Evolutionary conservation across 1,284 basidiomycete species (phyloP), one percentile per base, ranked within the genome.

Genomic region (Melampsora larici-populina): DNA sequence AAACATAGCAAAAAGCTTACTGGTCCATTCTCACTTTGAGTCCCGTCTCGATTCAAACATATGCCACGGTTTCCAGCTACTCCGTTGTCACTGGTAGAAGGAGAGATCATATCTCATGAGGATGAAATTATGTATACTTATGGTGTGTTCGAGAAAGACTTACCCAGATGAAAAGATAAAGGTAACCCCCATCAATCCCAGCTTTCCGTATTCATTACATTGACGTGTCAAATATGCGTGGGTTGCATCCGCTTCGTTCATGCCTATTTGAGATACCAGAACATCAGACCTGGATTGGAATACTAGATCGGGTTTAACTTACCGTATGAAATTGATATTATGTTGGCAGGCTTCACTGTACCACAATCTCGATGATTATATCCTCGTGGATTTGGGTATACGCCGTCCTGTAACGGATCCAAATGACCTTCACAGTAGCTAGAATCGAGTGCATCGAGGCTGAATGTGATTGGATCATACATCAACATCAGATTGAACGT

Each of bases 341-440:
- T 86, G 74, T 87, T 84, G 18, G 88, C 84, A 11, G 86, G 86
- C 8, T 84, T 82, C 40, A 86, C 82, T 29, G 86, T 88, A 0
- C 89, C 89, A 79, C 89, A 90, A 76, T 85, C 83, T 79, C 86
- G 86, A 26, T 84, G 86, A 85, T 80, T 79, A 79, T 85, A 87
- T 11, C 86, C 86, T 33, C 83, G 83, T 15, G 78, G 72, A 80
- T 89, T 87, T 0, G 89, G 89, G 79, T 89, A 90, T 68, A 87
- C 83, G 13, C 85, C 85, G 80, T 89, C 87, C 70, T 85, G 81
- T 21, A 78, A 81, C 8, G 86, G 86, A 80, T 89, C 87, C 60
- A 90, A 88, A 1, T 89, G 89, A 3, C 89, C 89, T 0, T 86
- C 86, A 80, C 90, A 90, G 83, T 86, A 91, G 0, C 85, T 84